phyloP scores from a whole-genome alignment of 1,284 basidiomycete genomes.

The Cutaneotrichosporon dermatis region DNA sequence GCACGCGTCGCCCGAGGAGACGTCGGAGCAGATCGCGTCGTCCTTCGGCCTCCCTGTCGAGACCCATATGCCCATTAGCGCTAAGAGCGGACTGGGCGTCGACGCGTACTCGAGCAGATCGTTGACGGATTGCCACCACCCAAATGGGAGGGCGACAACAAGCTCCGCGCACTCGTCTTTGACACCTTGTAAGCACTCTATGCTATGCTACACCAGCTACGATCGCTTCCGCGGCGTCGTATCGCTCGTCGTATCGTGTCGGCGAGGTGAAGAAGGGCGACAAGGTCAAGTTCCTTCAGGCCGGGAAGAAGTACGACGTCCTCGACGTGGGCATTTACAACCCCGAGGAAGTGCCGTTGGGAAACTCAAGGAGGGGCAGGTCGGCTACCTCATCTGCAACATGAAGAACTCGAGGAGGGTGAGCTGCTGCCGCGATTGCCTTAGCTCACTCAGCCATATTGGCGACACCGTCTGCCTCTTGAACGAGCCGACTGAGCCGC shows the following conservation, averaged over 20 bases:
- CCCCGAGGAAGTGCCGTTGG: slow-evolving; percentile 73
- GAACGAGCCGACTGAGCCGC: slow-evolving; percentile 70
- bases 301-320: slow-evolving; percentile 86
- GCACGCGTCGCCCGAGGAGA: slow-evolving; percentile 72
- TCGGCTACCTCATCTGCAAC: slow-evolving; percentile 76
- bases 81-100: slow-evolving; percentile 81
- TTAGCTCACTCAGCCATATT: no score
- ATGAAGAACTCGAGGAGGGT: slow-evolving; percentile 99
- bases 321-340: slow-evolving; percentile 88
- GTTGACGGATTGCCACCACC: slow-evolving; percentile 79
- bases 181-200: slow-evolving; percentile 70
- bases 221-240: slow-evolving; percentile 96
- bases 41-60: slow-evolving; percentile 72
- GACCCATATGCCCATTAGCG: slow-evolving; percentile 74
- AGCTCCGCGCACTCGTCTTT: slow-evolving; percentile 82
- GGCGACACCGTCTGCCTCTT: slow-evolving; percentile 87
- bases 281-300: slow-evolving; percentile 79
- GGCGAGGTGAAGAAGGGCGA: slow-evolving; percentile 68
- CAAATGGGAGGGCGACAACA: slow-evolving; percentile 49
- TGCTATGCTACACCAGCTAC: slow-evolving; percentile 59
- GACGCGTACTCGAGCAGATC: slow-evolving; percentile 72
- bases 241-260: slow-evolving; percentile 73
- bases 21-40: slow-evolving; percentile 71
- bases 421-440: no score
- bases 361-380: slow-evolving; percentile 76